A percentile compares a stretch with the other conserved stretches of the same genome.
Conservation (phyloP, 176 grass and related monocot genomes). For the Aegilops umbellulata region DNA sequence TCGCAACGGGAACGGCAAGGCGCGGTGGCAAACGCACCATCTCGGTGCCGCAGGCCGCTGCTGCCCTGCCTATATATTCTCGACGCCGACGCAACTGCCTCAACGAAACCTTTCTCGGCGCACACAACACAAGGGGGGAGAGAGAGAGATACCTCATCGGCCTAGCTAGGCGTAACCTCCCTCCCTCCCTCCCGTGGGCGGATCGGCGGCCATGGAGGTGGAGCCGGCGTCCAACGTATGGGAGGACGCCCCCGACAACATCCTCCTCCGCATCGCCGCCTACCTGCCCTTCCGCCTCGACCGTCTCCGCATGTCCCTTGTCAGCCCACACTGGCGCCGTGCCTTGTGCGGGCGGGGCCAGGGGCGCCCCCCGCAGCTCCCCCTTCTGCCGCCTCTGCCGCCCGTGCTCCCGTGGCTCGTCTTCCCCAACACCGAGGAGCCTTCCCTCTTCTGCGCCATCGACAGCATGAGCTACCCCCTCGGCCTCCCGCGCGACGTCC, state of each 20-base stretch:
- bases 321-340: background rate
- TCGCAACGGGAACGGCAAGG: no score
- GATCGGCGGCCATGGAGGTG: background rate
- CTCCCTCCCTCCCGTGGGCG: background rate
- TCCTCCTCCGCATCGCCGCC: conserved; percentile 26
- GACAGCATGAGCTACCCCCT: background rate
- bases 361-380: background rate
- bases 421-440: conserved; percentile 36
- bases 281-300: conserved; percentile 30
- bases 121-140: background rate
- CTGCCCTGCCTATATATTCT: conserved; percentile 14
- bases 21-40: no score
- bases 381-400: background rate
- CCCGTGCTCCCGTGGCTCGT: conserved; percentile 39
- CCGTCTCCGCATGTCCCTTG: conserved; percentile 33
- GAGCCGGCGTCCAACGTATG: background rate
- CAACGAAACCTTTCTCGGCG: background rate
- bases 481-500: conserved; percentile 29
- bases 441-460: conserved; percentile 35
- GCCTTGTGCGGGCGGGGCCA: background rate
- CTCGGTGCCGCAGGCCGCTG: background rate
- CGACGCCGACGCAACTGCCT: background rate
- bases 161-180: background rate
- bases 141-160: background rate
- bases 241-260: conserved; percentile 22